Percentiles rank a stretch among this genome's conserved stretches.
Evolutionary conservation across 2,329 filamentous ascomycete species (phyloP).

Genomic region (Corynespora cassiicola): DNA sequence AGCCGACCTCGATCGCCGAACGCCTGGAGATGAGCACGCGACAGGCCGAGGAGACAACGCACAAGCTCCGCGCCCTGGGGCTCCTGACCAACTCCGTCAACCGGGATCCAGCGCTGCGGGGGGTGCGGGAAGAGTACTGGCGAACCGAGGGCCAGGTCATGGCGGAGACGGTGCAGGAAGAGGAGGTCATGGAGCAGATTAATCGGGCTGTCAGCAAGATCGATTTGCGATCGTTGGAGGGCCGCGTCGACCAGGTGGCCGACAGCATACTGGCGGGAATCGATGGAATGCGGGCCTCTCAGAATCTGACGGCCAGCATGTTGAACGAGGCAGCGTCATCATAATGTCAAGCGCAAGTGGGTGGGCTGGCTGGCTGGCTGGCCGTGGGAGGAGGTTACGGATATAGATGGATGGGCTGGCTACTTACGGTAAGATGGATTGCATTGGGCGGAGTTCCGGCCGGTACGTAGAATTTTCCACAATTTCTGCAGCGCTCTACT

Average conservation of each 20-base stretch:
- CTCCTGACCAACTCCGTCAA: conserved; percentile 82
- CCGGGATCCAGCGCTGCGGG: conserved; percentile 74
- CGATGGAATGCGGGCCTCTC: conserved; percentile 26
- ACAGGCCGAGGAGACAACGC: conserved; percentile 64
- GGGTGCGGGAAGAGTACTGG: conserved; percentile 77
- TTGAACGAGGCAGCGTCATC: conserved; percentile 7
- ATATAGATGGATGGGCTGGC: conserved; percentile 35
- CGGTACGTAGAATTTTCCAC: too few species aligned
- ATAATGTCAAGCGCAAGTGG: too few species aligned
- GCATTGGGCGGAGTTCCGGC: too few species aligned
- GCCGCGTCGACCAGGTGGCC: conserved; percentile 64
- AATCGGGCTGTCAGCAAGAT: conserved; percentile 71
- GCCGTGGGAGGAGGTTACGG: conserved; percentile 15
- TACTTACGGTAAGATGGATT: conserved; percentile 25
- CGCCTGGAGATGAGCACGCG: conserved; percentile 68
- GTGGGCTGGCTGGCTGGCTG: too few species aligned
- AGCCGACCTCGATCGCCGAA: conserved; percentile 66
- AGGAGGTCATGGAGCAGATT: conserved; percentile 74
- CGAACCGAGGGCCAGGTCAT: conserved; percentile 75
- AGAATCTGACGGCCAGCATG: conserved; percentile 11
- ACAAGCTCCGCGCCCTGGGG: conserved; percentile 74
- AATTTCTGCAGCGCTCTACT: too few species aligned
- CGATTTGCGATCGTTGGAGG: conserved; percentile 66
- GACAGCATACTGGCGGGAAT: conserved; percentile 43
- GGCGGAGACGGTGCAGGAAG: conserved; percentile 78